phyloP scores from a whole-genome alignment of 148 eudicot species.

The Silene conica region DNA sequence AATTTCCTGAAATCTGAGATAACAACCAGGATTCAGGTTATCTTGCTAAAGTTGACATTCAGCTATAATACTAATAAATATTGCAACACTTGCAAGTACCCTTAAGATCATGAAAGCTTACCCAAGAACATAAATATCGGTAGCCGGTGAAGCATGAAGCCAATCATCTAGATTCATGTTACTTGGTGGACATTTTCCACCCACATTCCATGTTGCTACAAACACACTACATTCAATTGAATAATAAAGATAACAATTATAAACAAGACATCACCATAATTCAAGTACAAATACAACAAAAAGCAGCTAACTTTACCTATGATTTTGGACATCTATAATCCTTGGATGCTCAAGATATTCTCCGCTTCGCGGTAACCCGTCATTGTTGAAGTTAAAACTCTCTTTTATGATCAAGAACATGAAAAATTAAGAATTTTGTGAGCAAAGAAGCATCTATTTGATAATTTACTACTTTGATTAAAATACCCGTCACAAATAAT shows the following conservation, averaged over 20 bases:
- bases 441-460: not conserved
- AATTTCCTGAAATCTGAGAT: slow-evolving; percentile 80
- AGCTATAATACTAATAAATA: too few relatives aligned
- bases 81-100: too few relatives aligned
- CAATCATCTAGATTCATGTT: slow-evolving; percentile 84
- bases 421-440: not conserved
- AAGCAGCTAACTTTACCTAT: slow-evolving; percentile 49
- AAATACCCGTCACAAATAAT: too few relatives aligned
- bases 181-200: slow-evolving; percentile 78
- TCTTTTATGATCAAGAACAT: slow-evolving; percentile 43
- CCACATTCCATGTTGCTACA: slow-evolving; percentile 98
- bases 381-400: slow-evolving; percentile 46
- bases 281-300: not conserved
- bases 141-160: slow-evolving; percentile 91
- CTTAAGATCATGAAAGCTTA: slow-evolving; percentile 22
- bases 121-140: slow-evolving; percentile 98
- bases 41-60: not conserved
- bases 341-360: slow-evolving; percentile 89
- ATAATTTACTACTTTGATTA: too few relatives aligned
- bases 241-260: not conserved
- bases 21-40: slow-evolving; percentile 15
- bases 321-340: slow-evolving; percentile 83
- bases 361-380: slow-evolving; percentile 41
- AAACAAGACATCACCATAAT: slow-evolving; percentile 1
- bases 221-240: slow-evolving; percentile 53